Conservation (phyloP, 208 protist genomes). For the Porcisia hertigi region DNA sequence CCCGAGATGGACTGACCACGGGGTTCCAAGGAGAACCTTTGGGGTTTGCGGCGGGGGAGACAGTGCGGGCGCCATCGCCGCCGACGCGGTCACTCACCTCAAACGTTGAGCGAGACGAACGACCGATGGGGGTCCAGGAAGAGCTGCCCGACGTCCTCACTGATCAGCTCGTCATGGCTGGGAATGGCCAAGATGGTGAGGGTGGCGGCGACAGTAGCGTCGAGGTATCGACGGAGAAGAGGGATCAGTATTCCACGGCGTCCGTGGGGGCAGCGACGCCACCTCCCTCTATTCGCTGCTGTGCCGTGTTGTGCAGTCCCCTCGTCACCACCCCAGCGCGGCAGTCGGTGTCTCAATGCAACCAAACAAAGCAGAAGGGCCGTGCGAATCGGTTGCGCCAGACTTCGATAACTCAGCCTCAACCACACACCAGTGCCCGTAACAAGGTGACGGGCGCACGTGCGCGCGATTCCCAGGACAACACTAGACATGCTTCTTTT, state of each 20-base stretch:
- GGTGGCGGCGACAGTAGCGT: not conserved
- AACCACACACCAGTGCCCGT: not conserved
- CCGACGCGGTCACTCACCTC: not conserved
- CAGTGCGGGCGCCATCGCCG: not conserved
- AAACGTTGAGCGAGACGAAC: not conserved
- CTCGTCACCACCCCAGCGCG: not conserved
- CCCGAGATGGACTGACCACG: too few relatives aligned
- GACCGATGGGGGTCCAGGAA: not conserved
- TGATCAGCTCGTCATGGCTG: not conserved
- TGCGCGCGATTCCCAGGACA: not conserved
- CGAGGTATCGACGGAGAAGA: not conserved
- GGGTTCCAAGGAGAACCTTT: not conserved
- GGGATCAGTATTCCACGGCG: not conserved
- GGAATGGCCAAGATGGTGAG: not conserved
- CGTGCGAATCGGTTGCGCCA: not conserved
- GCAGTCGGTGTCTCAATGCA: not conserved
- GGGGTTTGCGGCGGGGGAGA: not conserved
- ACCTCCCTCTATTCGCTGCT: not conserved
- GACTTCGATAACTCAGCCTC: not conserved
- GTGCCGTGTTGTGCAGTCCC: not conserved
- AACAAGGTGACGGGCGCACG: not conserved
- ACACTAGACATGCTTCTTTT: not conserved
- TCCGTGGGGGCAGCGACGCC: not conserved
- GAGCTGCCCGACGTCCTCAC: not conserved
- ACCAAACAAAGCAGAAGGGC: not conserved